phyloP scores from a whole-genome alignment of 352 stramenopile species.

The Pythium grandisporangium region DNA sequence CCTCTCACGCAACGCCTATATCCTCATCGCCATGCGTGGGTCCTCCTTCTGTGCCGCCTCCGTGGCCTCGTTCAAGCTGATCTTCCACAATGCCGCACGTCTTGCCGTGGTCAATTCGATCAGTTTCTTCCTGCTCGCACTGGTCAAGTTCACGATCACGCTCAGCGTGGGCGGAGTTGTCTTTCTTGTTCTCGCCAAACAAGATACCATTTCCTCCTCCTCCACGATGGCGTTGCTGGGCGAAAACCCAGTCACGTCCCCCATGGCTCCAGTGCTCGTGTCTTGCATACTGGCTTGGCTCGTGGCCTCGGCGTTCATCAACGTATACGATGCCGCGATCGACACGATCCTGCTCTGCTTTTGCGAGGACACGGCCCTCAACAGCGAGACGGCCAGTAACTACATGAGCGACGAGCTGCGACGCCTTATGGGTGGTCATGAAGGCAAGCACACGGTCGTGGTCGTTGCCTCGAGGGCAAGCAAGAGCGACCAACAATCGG shows the following conservation, averaged over 20 bases:
- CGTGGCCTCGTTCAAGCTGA: conserved; percentile 91
- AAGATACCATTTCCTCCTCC: conserved; percentile 18
- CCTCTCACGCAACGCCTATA: conserved; percentile 95
- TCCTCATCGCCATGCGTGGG: conserved; percentile 79
- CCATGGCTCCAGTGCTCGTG: conserved; percentile 88
- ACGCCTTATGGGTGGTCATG: conserved; percentile 37
- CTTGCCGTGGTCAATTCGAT: conserved; percentile 89
- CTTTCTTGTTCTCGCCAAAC: conserved; percentile 38
- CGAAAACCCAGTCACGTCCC: conserved; percentile 62
- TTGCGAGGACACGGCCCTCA: conserved; percentile 85
- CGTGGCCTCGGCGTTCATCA: conserved; percentile 85
- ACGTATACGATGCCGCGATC: conserved; percentile 93
- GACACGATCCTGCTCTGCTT: conserved; percentile 96
- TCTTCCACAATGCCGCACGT: conserved; percentile 89
- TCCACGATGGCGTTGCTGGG: conserved; percentile 53
- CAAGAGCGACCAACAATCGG: neutral
- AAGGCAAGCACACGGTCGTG: conserved; percentile 27
- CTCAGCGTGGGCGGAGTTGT: conserved; percentile 28
- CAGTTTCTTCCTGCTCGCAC: conserved; percentile 89
- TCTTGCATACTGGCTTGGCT: conserved; percentile 83
- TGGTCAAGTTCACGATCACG: conserved; percentile 89
- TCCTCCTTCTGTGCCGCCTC: conserved; percentile 82
- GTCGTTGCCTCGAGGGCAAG: conserved; percentile 14
- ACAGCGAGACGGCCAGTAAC: conserved; percentile 44
- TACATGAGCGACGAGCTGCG: conserved; percentile 78